phyloP scores from a whole-genome alignment of 179 eudicot genomes.

The Drosera spatulata region DNA sequence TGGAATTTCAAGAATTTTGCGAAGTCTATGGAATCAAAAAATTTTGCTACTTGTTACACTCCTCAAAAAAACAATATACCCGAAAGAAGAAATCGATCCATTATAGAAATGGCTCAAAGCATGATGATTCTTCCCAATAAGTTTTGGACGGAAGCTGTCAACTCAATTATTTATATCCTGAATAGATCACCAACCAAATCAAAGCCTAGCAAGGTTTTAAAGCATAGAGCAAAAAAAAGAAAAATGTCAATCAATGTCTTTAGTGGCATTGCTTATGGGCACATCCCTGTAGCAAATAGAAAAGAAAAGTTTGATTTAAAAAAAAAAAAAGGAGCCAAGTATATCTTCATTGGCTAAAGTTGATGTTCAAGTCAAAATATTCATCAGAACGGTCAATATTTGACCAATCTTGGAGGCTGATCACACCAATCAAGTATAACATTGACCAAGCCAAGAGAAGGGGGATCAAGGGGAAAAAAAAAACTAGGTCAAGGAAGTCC shows the following conservation, averaged over 20 bases:
- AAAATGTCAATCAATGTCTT: conserved; percentile 6
- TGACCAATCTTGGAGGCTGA: too few relatives aligned
- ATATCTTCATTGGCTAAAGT: conserved; percentile 16
- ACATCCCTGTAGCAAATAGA: conserved; percentile 2
- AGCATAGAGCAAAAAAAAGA: conserved; percentile 16
- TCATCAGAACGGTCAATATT: too few relatives aligned
- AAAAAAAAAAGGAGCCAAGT: conserved; percentile 9
- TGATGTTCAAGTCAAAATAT: too few relatives aligned
- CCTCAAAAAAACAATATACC: conserved; percentile 20
- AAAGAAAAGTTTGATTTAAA: conserved; percentile 15
- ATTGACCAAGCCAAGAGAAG: too few relatives aligned
- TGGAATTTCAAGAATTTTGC: not conserved
- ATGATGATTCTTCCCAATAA: conserved; percentile 9
- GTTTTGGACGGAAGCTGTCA: conserved; percentile 9
- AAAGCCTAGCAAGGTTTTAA: not conserved
- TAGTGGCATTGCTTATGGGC: conserved; percentile 13
- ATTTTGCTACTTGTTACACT: conserved; percentile 7
- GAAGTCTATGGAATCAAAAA: not conserved
- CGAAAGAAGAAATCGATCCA: conserved; percentile 12
- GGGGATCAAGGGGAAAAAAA: too few relatives aligned
- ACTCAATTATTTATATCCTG: too few relatives aligned
- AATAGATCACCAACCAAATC: conserved; percentile 14
- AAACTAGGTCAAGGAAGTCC: too few relatives aligned
- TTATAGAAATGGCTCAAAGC: conserved; percentile 16
- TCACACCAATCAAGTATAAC: too few relatives aligned